Evolutionary conservation across 2,329 filamentous ascomycete species (phyloP).

Genomic region (Neocucurbitaria cava): DNA sequence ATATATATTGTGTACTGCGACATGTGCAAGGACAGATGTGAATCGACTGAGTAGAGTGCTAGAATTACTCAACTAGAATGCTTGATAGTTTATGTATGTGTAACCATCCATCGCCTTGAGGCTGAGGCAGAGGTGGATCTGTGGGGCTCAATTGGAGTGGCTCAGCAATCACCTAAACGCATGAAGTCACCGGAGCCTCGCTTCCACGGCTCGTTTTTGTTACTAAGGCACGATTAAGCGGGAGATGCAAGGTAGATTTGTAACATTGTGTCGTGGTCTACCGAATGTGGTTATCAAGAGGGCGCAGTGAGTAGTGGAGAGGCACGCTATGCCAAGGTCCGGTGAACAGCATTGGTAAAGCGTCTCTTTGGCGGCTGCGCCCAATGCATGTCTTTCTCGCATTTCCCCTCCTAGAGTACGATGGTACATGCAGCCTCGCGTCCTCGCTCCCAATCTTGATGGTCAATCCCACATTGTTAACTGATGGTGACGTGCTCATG

Average conservation of each 20-base stretch:
- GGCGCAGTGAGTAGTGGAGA: constrained; percentile 6
- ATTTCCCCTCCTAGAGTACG: neutral
- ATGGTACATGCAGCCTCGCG: neutral
- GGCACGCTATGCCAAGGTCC: constrained; percentile 16
- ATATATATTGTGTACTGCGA: neutral
- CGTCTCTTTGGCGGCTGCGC: constrained; percentile 1
- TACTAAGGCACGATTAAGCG: neutral
- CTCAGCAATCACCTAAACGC: constrained; percentile 1
- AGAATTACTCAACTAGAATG: neutral
- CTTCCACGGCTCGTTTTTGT: neutral
- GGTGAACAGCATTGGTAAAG: constrained; percentile 12
- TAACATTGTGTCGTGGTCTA: constrained; percentile 1
- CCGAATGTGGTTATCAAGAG: neutral
- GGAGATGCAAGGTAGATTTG: neutral
- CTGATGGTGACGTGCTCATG: neutral
- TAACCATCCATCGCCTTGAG: neutral
- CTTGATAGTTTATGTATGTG: neutral
- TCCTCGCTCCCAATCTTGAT: neutral
- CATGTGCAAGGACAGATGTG: neutral
- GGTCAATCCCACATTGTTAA: neutral
- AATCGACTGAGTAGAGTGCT: neutral
- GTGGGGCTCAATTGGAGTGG: neutral
- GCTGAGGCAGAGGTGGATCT: neutral
- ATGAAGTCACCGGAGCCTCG: constrained; percentile 1
- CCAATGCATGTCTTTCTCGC: constrained; percentile 1